Conservation (phyloP, 164 flowering plant genomes). For the Berberis vulgaris region DNA sequence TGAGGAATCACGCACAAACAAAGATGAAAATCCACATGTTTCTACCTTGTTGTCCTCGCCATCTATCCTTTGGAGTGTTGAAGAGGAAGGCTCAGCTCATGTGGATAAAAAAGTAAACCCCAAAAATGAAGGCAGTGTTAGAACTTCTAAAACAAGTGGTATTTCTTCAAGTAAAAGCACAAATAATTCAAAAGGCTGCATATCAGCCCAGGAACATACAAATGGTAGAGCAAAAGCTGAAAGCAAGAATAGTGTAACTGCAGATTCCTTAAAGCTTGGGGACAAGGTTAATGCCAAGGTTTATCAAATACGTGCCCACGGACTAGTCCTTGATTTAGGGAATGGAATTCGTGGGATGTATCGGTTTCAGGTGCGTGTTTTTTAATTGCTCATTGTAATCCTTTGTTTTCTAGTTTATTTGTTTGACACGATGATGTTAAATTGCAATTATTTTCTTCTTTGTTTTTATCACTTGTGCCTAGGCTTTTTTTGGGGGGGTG, state of each 20-base stretch:
- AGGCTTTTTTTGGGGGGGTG: too few relatives aligned
- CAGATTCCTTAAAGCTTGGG: conserved; percentile 56
- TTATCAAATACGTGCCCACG: conserved; percentile 65
- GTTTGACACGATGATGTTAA: too few relatives aligned
- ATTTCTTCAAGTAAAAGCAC: conserved; percentile 4
- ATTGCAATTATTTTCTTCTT: too few relatives aligned
- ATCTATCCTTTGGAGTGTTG: too few relatives aligned
- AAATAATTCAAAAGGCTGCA: conserved; percentile 11
- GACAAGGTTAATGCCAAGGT: conserved; percentile 53
- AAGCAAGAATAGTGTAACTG: conserved; percentile 19
- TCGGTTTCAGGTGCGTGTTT: conserved; percentile 59
- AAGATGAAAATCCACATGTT: conserved; percentile 13
- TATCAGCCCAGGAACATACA: neutral
- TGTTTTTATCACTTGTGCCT: too few relatives aligned
- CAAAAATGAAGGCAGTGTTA: too few relatives aligned
- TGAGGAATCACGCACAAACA: conserved; percentile 15
- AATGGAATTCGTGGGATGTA: conserved; percentile 78
- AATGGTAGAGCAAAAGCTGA: conserved; percentile 13
- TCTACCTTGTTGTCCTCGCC: conserved; percentile 20
- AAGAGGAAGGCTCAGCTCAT: too few relatives aligned
- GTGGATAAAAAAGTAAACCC: too few relatives aligned
- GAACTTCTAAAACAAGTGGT: neutral
- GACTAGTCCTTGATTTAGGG: conserved; percentile 84
- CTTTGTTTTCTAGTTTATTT: neutral
- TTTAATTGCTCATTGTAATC: neutral